Evolutionary conservation across 345 rosid genomes (phyloP).

Genomic region (Eucalyptus polyanthemos): DNA sequence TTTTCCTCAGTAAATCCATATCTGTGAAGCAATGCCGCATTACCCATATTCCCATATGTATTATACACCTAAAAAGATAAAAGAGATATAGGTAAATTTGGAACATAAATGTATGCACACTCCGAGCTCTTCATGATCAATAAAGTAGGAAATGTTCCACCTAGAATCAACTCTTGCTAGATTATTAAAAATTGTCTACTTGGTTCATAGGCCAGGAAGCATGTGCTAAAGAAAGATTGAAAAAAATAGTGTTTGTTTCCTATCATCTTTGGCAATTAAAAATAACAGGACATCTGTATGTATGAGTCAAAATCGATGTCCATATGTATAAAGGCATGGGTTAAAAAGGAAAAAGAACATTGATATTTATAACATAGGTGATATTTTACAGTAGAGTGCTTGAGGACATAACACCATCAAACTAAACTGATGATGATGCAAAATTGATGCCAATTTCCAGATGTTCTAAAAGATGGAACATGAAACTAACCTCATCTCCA

Average conservation of each 20-base stretch:
- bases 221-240: neutral
- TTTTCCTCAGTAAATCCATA: slow-evolving; percentile 81
- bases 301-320: neutral
- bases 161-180: neutral
- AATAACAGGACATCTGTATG: neutral
- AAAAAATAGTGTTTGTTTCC: neutral
- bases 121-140: neutral
- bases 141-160: neutral
- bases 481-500: slow-evolving; percentile 61
- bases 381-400: neutral
- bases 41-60: slow-evolving; percentile 72
- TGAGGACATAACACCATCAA: neutral
- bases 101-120: neutral
- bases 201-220: neutral
- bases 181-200: neutral
- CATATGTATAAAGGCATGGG: neutral
- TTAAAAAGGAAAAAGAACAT: neutral
- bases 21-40: slow-evolving; percentile 88
- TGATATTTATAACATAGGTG: neutral
- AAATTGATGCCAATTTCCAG: neutral
- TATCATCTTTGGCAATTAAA: neutral
- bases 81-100: neutral
- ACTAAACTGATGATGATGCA: neutral
- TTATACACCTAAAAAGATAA: slow-evolving; percentile 46
- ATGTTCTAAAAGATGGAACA: neutral